Evolutionary conservation across 1,284 basidiomycete species (phyloP).

Genomic region (Phenoliferia sp.): DNA sequence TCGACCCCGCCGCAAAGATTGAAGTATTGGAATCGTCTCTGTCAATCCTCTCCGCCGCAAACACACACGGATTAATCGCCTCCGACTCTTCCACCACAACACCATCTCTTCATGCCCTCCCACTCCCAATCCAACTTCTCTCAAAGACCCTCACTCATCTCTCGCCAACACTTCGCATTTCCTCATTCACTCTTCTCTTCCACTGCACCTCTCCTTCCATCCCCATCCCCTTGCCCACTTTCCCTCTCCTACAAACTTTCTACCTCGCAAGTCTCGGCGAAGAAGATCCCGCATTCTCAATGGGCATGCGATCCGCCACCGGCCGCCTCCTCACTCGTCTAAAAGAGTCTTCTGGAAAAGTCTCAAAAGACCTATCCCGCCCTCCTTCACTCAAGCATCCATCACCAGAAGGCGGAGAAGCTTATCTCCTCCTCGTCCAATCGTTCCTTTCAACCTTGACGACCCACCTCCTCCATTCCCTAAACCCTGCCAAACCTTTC

Average conservation of each 20-base stretch:
- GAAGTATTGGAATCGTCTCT: conserved; percentile 17
- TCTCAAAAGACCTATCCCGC: background rate
- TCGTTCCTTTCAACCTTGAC: conserved; percentile 15
- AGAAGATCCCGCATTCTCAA: conserved; percentile 26
- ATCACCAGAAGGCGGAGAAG: background rate
- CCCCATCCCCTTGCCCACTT: conserved; percentile 12
- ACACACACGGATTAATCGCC: conserved; percentile 20
- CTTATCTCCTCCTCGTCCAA: conserved; percentile 16
- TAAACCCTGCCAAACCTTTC: conserved; percentile 30
- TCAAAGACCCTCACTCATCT: conserved; percentile 3
- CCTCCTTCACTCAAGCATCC: conserved; percentile 15
- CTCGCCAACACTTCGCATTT: conserved; percentile 17
- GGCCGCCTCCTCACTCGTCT: conserved; percentile 29
- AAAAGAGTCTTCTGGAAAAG: conserved; percentile 25
- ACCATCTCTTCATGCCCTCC: conserved; percentile 7
- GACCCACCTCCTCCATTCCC: conserved; percentile 14
- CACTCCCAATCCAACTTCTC: background rate
- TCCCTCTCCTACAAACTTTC: conserved; percentile 19
- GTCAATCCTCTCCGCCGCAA: conserved; percentile 23
- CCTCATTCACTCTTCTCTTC: conserved; percentile 30
- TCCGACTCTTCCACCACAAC: background rate
- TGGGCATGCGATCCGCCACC: conserved; percentile 16
- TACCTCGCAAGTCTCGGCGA: conserved; percentile 27
- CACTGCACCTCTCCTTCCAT: conserved; percentile 9
- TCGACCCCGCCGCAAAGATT: background rate